A percentile compares a stretch with the other conserved stretches of the same genome.
Conservation (phyloP, 2,329 filamentous ascomycete genomes). For the Aspergillus vadensis region DNA sequence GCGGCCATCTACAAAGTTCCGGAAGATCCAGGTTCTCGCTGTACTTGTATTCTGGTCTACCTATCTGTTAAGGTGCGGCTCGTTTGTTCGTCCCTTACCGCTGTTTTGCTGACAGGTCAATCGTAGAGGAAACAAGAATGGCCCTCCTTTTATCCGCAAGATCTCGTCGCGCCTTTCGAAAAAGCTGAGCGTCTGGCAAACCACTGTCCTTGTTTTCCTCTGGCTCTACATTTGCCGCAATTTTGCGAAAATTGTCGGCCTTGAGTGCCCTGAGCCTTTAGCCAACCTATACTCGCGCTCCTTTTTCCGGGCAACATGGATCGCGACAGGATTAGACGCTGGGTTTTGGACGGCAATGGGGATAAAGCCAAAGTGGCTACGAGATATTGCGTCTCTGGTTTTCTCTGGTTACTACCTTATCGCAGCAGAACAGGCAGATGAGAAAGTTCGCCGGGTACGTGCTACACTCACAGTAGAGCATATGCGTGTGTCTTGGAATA, state of each 20-base stretch:
- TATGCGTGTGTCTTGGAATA: constrained; percentile 91
- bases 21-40: constrained; percentile 87
- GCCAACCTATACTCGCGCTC: constrained; percentile 89
- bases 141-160: constrained; percentile 55
- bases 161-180: constrained; percentile 72
- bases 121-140: constrained; percentile 77
- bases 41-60: constrained; percentile 90
- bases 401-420: constrained; percentile 91
- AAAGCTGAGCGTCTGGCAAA: constrained; percentile 84
- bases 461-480: constrained; percentile 88
- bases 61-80: constrained; percentile 73
- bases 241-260: constrained; percentile 85
- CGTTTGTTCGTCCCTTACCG: no score
- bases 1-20: constrained; percentile 84
- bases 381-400: constrained; percentile 78
- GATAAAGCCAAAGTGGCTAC: constrained; percentile 75
- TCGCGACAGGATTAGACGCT: constrained; percentile 89
- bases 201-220: constrained; percentile 80
- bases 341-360: constrained; percentile 99
- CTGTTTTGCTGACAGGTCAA: constrained; percentile 2
- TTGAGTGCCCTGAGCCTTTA: constrained; percentile 90
- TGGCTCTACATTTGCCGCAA: constrained; percentile 91
- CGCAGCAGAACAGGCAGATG: constrained; percentile 89
- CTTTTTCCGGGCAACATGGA: constrained; percentile 96
- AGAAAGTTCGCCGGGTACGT: constrained; percentile 90